Conservation (phyloP, 495 filamentous ascomycete species). For the Staphylotrichum longicolle region DNA sequence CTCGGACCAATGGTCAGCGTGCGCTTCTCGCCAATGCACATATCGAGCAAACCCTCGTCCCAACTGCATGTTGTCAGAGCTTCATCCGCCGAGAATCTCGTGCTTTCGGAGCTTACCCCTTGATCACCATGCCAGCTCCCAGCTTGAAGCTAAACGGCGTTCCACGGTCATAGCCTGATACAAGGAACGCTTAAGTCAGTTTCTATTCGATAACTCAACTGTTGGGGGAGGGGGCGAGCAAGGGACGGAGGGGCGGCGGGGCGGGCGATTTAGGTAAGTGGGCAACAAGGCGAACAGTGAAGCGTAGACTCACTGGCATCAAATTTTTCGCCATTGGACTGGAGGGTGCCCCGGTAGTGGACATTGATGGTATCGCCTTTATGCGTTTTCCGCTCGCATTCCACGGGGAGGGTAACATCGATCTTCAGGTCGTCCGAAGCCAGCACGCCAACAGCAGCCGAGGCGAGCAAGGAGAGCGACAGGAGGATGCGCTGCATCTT, state of each 20-base stretch:
- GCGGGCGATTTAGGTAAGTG: too few species aligned
- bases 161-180: slow-evolving; percentile 63
- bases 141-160: slow-evolving; percentile 74
- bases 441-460: slow-evolving; percentile 49
- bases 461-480: slow-evolving; percentile 54
- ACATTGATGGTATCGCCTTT: slow-evolving; percentile 77
- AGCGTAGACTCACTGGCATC: slow-evolving; percentile 49
- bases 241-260: background rate
- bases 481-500: slow-evolving; percentile 58
- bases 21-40: slow-evolving; percentile 95
- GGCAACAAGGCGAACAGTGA: too few species aligned
- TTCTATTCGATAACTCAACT: background rate
- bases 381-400: slow-evolving; percentile 66
- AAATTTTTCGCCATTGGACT: slow-evolving; percentile 53
- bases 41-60: slow-evolving; percentile 87
- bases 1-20: slow-evolving; percentile 87
- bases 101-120: slow-evolving; percentile 56
- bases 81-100: background rate
- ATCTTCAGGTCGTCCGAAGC: slow-evolving; percentile 63
- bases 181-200: slow-evolving; percentile 25
- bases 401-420: slow-evolving; percentile 68
- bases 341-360: slow-evolving; percentile 83
- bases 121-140: slow-evolving; percentile 79
- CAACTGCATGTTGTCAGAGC: slow-evolving; percentile 51
- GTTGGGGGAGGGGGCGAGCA: background rate